Conservation (phyloP, 2,329 filamentous ascomycete species). For the Cladosporium halotolerans region DNA sequence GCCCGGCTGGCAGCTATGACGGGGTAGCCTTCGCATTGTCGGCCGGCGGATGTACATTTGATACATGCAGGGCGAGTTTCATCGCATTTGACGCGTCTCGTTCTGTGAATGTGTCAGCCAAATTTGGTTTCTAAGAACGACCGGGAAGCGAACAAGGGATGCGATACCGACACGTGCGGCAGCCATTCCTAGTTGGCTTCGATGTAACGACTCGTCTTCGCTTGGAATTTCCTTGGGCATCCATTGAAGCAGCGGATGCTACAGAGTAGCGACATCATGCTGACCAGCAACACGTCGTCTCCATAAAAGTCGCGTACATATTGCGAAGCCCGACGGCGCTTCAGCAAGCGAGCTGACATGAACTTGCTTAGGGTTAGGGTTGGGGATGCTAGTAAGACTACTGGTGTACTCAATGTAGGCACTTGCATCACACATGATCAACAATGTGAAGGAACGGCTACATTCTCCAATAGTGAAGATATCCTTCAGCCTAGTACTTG, state of each 20-base stretch:
- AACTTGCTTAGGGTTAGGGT: not conserved
- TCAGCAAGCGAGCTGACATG: not conserved
- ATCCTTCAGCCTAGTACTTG: no score
- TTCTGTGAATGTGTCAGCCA: constrained; percentile 28
- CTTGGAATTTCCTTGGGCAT: not conserved
- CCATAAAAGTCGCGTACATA: no score
- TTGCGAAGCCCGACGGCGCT: not conserved
- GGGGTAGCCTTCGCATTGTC: constrained; percentile 49
- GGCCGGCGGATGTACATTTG: constrained; percentile 47
- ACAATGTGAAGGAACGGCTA: no score
- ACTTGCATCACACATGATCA: no score
- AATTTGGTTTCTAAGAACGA: not conserved
- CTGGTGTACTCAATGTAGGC: no score
- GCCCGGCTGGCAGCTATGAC: not conserved
- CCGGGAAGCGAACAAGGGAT: no score
- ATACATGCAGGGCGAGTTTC: constrained; percentile 46
- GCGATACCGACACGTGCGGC: constrained; percentile 11
- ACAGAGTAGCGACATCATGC: not conserved
- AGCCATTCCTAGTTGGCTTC: constrained; percentile 12
- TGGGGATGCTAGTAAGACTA: not conserved
- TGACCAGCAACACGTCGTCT: not conserved
- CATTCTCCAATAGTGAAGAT: no score
- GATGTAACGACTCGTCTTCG: constrained; percentile 8
- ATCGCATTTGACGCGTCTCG: constrained; percentile 52
- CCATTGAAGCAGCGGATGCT: not conserved